A percentile compares a stretch with the other conserved stretches of the same genome.
Conservation (phyloP, 2,329 filamentous ascomycete genomes). For the Cercospora janseana region DNA sequence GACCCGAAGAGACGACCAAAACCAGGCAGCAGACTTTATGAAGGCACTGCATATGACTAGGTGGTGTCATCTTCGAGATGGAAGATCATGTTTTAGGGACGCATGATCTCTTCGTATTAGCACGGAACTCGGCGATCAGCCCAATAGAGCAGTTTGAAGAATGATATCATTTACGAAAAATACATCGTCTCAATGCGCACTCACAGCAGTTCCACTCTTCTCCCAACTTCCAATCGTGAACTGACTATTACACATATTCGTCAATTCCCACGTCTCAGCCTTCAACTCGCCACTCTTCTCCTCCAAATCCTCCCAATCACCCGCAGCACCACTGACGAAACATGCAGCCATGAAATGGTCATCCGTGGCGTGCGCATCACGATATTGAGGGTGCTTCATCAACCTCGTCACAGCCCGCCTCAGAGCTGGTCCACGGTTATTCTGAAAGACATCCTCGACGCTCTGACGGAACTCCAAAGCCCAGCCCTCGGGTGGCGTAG, state of each 20-base stretch:
- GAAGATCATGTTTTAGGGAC: too few species aligned
- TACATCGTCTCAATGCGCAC: conserved; percentile 17
- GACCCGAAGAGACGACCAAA: too few species aligned
- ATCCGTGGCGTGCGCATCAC: conserved; percentile 67
- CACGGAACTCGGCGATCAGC: too few species aligned
- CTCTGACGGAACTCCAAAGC: conserved; percentile 65
- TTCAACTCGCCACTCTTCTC: conserved; percentile 43
- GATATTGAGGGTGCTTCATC: conserved; percentile 66
- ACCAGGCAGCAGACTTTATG: too few species aligned
- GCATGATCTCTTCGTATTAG: conserved; percentile 47
- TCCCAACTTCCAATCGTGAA: conserved; percentile 53
- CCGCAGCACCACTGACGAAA: conserved; percentile 60
- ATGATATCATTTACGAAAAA: background rate
- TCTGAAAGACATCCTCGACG: conserved; percentile 59
- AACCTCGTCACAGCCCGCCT: conserved; percentile 57
- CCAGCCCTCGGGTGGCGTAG: conserved; percentile 57
- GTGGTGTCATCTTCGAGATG: too few species aligned
- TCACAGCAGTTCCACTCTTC: conserved; percentile 13
- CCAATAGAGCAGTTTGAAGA: background rate
- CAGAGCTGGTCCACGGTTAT: conserved; percentile 55
- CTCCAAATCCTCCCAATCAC: conserved; percentile 44
- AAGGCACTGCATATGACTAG: too few species aligned
- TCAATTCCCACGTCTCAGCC: conserved; percentile 66
- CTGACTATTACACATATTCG: conserved; percentile 62
- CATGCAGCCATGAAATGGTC: conserved; percentile 67